These are phyloP conservation scores for Podila verticillata DNA, from an alignment of 192 early-diverging fungal species.

Conservation along the genomic window DNA sequence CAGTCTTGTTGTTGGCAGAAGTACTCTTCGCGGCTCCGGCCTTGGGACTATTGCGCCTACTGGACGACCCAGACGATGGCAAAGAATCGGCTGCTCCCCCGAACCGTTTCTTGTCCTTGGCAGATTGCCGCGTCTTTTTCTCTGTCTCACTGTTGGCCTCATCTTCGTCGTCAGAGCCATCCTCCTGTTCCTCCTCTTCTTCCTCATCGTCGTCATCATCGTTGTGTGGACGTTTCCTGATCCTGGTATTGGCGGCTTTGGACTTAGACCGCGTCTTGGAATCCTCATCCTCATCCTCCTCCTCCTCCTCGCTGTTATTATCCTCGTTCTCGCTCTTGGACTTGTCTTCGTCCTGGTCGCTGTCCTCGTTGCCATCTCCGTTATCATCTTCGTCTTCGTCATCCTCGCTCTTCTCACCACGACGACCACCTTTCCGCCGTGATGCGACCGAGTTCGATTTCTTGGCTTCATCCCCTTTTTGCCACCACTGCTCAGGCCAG, in stretches of 20 bases:
- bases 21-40: neutral
- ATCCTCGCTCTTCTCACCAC: neutral
- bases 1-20: neutral
- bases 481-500: conserved; percentile 47
- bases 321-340: conserved; percentile 44
- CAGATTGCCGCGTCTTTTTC: neutral
- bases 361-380: neutral
- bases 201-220: conserved; percentile 2
- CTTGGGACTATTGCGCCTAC: neutral
- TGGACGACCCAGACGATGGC: neutral
- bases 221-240: neutral
- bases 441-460: neutral
- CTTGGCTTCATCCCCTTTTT: conserved; percentile 4
- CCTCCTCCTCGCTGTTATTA: conserved; percentile 19
- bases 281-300: conserved; percentile 20
- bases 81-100: neutral
- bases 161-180: conserved; percentile 7
- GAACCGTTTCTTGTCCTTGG: neutral
- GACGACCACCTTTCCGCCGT: conserved; percentile 1
- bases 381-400: neutral
- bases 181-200: neutral
- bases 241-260: conserved; percentile 3
- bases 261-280: conserved; percentile 10
- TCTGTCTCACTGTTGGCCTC: neutral
- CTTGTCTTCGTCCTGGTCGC: conserved; percentile 36